Base-by-base conservation (phyloP, 768 basidiomycete genomes). In the Kwoniella heveanensis region DNA sequence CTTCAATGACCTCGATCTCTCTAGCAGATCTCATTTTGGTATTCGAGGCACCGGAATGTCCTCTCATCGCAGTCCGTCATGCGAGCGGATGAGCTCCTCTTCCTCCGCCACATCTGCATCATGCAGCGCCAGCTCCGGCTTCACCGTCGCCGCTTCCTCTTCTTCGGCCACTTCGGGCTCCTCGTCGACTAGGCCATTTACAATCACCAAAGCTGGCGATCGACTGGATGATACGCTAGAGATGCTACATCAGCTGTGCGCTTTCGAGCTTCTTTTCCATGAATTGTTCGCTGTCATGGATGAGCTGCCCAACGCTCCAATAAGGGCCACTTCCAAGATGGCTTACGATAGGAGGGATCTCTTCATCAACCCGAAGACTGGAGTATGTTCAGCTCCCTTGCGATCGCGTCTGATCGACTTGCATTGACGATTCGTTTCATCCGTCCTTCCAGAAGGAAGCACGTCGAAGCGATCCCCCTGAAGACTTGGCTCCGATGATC, bases 261-360 rank as follows among this genome's bases (percentile, higher is more conserved):
- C 60, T 27, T 51, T 39, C 60, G 60, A 61, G 27, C 52, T 54
- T 30, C 24, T 61, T 1, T 61, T 29, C 22, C 60, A 61, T 13
- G 37, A 61, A 22, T 53, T 61, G 27, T 61, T 54, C 26, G 60
- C 60, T 25, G 21, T 46, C 29, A 30, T 53, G 17, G 50, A 39
- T 24, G 49, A 26, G 4, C 15, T 54, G 25, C 26, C 26, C 7
- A 54, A 61, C 27, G 52, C 60, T 2, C 27, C 60, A 1, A 44
- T 53, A 6, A 54, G 52, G 46, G 51, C 60, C 17, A 61, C 51
- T 3, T 21, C n/a, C 15, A 30, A 25, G 26, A n/a, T 53, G 21
- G 26, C 52, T 21, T 61, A 61, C 29, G 52, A 61, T 26, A 44
- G 50, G 17, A 26, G 32, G 25, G 17, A 39, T 15, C n/a, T 61